These are phyloP conservation scores for Rhizopogon vulgaris DNA, from an alignment of 768 basidiomycete species.

Conservation along the genomic window DNA sequence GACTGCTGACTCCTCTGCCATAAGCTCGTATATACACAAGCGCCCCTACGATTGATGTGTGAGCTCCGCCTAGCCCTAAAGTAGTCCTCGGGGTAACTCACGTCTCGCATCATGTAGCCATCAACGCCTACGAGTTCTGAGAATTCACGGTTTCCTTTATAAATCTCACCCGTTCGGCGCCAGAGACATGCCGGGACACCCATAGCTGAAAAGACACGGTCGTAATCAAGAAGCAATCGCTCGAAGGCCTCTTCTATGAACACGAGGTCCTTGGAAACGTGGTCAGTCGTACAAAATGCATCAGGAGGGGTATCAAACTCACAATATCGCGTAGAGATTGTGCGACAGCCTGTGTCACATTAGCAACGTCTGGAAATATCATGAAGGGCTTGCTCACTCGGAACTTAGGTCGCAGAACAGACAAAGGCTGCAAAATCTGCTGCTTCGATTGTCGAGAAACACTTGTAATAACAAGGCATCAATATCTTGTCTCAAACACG, in stretches of 20 bases:
- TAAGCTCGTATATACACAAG: slow-evolving; percentile 93
- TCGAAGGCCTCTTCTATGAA: slow-evolving; percentile 99
- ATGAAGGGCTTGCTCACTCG: slow-evolving; percentile 41
- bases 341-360: slow-evolving; percentile 54
- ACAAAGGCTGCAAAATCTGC: slow-evolving; percentile 85
- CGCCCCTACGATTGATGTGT: slow-evolving; percentile 52
- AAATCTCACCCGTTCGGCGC: slow-evolving; percentile 96
- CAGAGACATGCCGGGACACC: slow-evolving; percentile 96
- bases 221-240: slow-evolving; percentile 89
- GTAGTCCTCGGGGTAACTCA: slow-evolving; percentile 26
- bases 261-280: slow-evolving; percentile 65
- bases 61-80: slow-evolving; percentile 4
- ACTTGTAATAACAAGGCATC: slow-evolving; percentile 30
- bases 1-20: slow-evolving; percentile 95
- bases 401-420: slow-evolving; percentile 80
- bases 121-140: slow-evolving; percentile 86
- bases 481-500: background rate
- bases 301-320: slow-evolving; percentile 12
- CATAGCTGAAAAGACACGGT: slow-evolving; percentile 92
- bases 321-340: slow-evolving; percentile 82
- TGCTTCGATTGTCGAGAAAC: slow-evolving; percentile 89
- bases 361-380: background rate
- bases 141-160: slow-evolving; percentile 97
- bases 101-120: slow-evolving; percentile 83
- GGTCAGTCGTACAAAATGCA: background rate